Conservation (phyloP, 768 basidiomycete genomes). For the Naganishia friedmannii region DNA sequence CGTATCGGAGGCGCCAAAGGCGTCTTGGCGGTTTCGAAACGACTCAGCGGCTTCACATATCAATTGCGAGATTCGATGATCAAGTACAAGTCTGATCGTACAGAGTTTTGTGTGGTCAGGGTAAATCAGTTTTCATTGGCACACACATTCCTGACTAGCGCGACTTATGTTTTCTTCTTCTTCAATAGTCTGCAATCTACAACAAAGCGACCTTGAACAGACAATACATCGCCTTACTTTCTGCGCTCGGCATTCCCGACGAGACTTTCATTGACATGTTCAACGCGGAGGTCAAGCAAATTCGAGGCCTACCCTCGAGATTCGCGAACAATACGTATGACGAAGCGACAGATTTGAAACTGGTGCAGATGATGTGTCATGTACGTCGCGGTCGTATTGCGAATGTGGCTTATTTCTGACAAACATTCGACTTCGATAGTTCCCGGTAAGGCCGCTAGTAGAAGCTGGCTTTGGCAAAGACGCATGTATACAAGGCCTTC, state of each 20-base stretch:
- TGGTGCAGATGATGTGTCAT: slow-evolving; percentile 21
- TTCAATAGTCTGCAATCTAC: slow-evolving; percentile 19
- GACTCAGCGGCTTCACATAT: slow-evolving; percentile 12
- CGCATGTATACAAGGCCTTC: slow-evolving; percentile 31
- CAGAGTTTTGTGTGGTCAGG: slow-evolving; percentile 35
- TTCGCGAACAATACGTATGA: slow-evolving; percentile 13
- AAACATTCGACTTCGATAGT: neutral
- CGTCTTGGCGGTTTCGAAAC: slow-evolving; percentile 6
- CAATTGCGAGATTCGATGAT: slow-evolving; percentile 34
- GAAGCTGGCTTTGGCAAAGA: slow-evolving; percentile 34
- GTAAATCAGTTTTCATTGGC: slow-evolving; percentile 2
- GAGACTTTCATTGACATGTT: slow-evolving; percentile 46
- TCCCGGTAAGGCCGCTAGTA: slow-evolving; percentile 34
- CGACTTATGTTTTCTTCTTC: neutral
- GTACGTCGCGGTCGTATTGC: neutral
- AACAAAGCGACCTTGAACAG: slow-evolving; percentile 39
- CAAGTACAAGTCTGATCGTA: slow-evolving; percentile 33
- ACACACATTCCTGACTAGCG: neutral
- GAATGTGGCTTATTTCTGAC: neutral
- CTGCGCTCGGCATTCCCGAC: slow-evolving; percentile 42
- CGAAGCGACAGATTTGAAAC: neutral
- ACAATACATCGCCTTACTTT: slow-evolving; percentile 51
- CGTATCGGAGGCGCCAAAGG: slow-evolving; percentile 33
- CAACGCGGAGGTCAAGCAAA: slow-evolving; percentile 35
- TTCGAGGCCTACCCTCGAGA: slow-evolving; percentile 6